These are phyloP conservation scores for Niebla homalea DNA, from an alignment of 495 filamentous ascomycete genomes.

Conservation along the genomic window DNA sequence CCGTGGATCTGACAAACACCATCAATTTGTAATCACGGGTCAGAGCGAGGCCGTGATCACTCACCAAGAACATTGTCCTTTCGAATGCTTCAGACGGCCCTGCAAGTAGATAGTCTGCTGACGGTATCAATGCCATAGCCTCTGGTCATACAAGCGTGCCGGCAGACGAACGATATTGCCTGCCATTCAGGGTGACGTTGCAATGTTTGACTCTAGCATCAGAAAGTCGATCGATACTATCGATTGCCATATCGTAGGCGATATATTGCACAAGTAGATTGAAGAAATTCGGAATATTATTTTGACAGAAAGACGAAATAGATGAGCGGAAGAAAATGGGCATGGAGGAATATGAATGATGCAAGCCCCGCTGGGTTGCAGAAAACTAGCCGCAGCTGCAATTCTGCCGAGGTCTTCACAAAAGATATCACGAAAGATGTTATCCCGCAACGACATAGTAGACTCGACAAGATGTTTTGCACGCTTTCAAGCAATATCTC, in stretches of 20 bases:
- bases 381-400: neutral
- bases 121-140: neutral
- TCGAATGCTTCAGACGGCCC: conserved; percentile 37
- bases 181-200: conserved; percentile 45
- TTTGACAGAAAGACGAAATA: neutral
- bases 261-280: neutral
- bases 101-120: conserved; percentile 50
- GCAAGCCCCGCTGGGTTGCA: neutral
- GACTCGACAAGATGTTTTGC: too few relatives aligned
- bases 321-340: neutral
- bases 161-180: conserved; percentile 41
- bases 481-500: too few relatives aligned
- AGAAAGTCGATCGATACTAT: conserved; percentile 45
- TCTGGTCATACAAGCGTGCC: neutral
- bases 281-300: neutral
- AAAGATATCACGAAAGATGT: too few relatives aligned
- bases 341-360: neutral
- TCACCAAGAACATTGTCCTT: conserved; percentile 55
- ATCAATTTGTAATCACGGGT: neutral
- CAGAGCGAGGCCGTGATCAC: neutral
- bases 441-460: too few relatives aligned
- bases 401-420: too few relatives aligned
- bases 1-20: conserved; percentile 41
- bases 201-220: conserved; percentile 53
- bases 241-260: conserved; percentile 29